These are phyloP conservation scores for Pelagomonas calceolata DNA, from an alignment of 108 stramenopile species.

Conservation along the genomic window DNA sequence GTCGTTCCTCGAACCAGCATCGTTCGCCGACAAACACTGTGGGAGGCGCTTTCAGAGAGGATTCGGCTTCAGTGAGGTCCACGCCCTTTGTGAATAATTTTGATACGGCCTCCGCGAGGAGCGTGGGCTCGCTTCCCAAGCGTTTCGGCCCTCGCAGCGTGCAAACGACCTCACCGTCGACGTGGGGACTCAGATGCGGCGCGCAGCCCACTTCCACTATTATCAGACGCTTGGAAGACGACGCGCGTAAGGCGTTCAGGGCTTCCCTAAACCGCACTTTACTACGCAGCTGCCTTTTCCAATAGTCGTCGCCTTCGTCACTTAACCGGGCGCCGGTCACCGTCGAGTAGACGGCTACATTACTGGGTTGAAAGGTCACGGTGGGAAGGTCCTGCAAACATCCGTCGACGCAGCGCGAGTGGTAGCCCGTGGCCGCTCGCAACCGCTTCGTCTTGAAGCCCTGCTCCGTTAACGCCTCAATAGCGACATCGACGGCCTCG, in stretches of 20 bases:
- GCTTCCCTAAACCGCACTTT: neutral
- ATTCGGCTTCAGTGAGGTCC: neutral
- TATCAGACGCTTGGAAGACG: neutral
- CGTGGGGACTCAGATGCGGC: neutral
- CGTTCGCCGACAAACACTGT: neutral
- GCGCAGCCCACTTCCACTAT: neutral
- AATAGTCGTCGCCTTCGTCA: neutral
- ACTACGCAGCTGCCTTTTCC: neutral
- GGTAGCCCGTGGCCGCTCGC: neutral
- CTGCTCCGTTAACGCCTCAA: neutral
- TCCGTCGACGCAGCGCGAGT: neutral
- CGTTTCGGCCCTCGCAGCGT: neutral
- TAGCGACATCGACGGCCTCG: neutral
- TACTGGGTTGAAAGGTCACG: neutral
- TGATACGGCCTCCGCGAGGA: neutral
- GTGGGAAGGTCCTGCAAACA: neutral
- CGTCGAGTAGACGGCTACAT: neutral
- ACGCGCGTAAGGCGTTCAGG: neutral
- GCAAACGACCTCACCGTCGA: neutral
- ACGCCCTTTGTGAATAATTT: neutral
- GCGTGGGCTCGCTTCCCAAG: neutral
- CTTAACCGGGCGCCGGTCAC: neutral
- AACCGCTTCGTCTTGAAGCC: neutral
- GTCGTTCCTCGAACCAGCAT: neutral
- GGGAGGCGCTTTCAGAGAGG: neutral